These are phyloP conservation scores for Primulina eburnea DNA, from an alignment of 257 asterid genomes.

Conservation along the genomic window DNA sequence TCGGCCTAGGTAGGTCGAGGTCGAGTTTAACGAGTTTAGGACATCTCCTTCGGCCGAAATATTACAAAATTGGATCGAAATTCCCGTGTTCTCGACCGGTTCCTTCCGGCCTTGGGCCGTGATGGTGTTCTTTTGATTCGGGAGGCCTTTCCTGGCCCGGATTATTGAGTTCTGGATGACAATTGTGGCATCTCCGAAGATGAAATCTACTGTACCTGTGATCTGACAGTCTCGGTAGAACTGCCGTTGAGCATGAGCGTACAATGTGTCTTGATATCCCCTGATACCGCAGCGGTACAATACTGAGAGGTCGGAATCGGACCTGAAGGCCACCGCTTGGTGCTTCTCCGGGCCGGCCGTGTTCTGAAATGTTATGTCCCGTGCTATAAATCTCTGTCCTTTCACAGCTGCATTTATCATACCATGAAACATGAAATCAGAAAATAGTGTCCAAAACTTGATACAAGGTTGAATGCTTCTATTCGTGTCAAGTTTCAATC, in stretches of 20 bases:
- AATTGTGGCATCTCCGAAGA: slow-evolving; percentile 47
- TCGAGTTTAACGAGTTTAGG: slow-evolving; percentile 30
- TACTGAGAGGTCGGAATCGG: slow-evolving; percentile 55
- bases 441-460: background rate
- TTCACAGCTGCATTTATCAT: slow-evolving; percentile 44
- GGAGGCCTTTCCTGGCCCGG: slow-evolving; percentile 42
- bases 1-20: slow-evolving; percentile 49
- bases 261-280: slow-evolving; percentile 59
- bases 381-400: slow-evolving; percentile 57
- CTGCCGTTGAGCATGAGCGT: slow-evolving; percentile 53
- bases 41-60: slow-evolving; percentile 42
- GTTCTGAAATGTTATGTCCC: slow-evolving; percentile 59
- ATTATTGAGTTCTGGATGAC: slow-evolving; percentile 51
- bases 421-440: background rate
- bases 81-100: slow-evolving; percentile 34
- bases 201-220: slow-evolving; percentile 58
- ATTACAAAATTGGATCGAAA: slow-evolving; percentile 51
- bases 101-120: slow-evolving; percentile 58
- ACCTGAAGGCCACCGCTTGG: slow-evolving; percentile 58
- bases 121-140: slow-evolving; percentile 54
- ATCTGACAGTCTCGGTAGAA: slow-evolving; percentile 53
- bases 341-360: slow-evolving; percentile 60
- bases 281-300: slow-evolving; percentile 48
- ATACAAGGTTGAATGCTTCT: background rate
- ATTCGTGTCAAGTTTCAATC: background rate